phyloP scores from a whole-genome alignment of 1,139 yeast genomes.

The Nadsonia commutata region DNA sequence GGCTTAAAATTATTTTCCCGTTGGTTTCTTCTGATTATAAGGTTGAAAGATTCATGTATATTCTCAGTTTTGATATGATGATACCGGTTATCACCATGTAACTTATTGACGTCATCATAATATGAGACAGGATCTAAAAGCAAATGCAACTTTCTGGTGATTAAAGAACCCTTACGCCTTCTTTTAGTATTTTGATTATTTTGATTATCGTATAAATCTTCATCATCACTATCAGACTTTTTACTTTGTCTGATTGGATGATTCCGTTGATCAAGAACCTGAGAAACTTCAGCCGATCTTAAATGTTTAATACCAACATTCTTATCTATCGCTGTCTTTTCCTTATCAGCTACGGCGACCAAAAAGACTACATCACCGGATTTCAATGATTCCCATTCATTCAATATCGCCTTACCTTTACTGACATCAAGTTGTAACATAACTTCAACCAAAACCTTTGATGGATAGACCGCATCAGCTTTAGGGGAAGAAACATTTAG shows the following conservation, averaged over 20 bases:
- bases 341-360: conserved; percentile 7
- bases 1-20: conserved; percentile 15
- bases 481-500: conserved; percentile 17
- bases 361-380: conserved; percentile 21
- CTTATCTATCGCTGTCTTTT: conserved; percentile 7
- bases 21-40: conserved; percentile 14
- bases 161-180: conserved; percentile 7
- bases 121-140: conserved; percentile 9
- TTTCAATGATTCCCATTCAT: conserved; percentile 22
- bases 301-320: conserved; percentile 14
- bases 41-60: conserved; percentile 11
- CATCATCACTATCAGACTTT: conserved; percentile 4
- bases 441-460: conserved; percentile 15
- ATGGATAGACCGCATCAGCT: conserved; percentile 14
- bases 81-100: conserved; percentile 10
- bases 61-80: conserved; percentile 5
- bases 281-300: conserved; percentile 17
- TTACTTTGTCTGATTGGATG: conserved; percentile 5
- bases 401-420: conserved; percentile 7
- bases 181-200: conserved; percentile 7
- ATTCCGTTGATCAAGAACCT: conserved; percentile 12
- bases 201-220: conserved; percentile 2
- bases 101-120: conserved; percentile 3
- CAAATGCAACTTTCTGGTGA: conserved; percentile 9
- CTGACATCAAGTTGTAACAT: conserved; percentile 15